phyloP scores from a whole-genome alignment of 2,329 filamentous ascomycete species.

The Monosporascus sp. region DNA sequence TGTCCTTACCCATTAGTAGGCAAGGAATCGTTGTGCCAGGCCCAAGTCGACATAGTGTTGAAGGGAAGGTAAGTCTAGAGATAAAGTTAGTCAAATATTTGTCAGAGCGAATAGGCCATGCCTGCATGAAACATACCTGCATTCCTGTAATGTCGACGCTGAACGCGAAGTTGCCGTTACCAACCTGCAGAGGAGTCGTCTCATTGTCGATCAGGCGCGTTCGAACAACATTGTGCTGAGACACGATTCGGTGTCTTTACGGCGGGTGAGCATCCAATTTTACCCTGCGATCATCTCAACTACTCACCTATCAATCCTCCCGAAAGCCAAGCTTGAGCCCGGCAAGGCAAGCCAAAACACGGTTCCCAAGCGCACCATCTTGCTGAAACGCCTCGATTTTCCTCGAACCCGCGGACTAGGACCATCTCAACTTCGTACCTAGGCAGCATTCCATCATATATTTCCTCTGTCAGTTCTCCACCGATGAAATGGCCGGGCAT shows the following conservation, averaged over 20 bases:
- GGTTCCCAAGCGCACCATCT: background rate
- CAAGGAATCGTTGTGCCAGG: conserved; percentile 28
- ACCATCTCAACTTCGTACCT: background rate
- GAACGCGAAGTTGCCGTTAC: conserved; percentile 26
- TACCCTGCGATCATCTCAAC: background rate
- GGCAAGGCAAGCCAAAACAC: background rate
- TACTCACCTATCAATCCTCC: background rate
- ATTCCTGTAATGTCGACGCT: conserved; percentile 27
- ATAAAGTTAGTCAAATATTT: background rate
- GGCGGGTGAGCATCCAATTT: background rate
- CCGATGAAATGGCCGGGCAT: background rate
- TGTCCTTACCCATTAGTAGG: conserved; percentile 29
- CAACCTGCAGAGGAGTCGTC: conserved; percentile 24
- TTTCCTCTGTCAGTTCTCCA: background rate
- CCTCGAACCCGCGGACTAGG: background rate
- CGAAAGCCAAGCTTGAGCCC: background rate
- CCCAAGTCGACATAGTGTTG: conserved; percentile 25
- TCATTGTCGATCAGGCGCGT: conserved; percentile 18
- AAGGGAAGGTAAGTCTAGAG: conserved; percentile 21
- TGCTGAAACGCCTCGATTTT: background rate
- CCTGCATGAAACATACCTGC: conserved; percentile 1
- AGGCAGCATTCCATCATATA: background rate
- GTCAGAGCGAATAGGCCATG: background rate
- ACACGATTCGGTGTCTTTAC: conserved; percentile 16
- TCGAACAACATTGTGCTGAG: conserved; percentile 20